phyloP scores from a whole-genome alignment of 2,329 filamentous ascomycete genomes.

The Ophiognomonia clavigignenti-juglandacearum region DNA sequence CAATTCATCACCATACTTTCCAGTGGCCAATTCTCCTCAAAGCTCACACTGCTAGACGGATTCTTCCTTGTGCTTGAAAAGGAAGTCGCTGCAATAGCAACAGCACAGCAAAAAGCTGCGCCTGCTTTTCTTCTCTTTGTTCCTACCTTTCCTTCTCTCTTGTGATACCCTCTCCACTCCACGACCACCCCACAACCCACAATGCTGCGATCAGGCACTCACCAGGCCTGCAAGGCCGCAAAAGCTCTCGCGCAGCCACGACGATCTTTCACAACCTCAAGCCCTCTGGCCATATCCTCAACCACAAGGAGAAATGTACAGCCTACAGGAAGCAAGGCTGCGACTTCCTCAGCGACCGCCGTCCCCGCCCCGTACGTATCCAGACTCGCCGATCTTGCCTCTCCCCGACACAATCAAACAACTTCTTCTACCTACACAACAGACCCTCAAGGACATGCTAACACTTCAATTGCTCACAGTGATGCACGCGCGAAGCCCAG shows the following conservation, averaged over 20 bases:
- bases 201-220: constrained; percentile 43
- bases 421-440: too few species aligned
- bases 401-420: too few species aligned
- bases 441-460: constrained; percentile 17
- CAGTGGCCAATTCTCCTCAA: too few species aligned
- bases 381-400: too few species aligned
- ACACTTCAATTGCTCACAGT: constrained; percentile 29
- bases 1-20: too few species aligned
- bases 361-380: constrained; percentile 17
- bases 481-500: constrained; percentile 56
- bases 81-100: neutral
- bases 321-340: constrained; percentile 40
- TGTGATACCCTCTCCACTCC: constrained; percentile 8
- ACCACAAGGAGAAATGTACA: constrained; percentile 34
- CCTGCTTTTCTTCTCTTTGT: too few species aligned
- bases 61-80: too few species aligned
- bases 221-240: constrained; percentile 42
- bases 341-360: constrained; percentile 44
- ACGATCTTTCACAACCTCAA: constrained; percentile 37
- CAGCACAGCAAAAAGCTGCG: too few species aligned
- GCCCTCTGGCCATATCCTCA: constrained; percentile 30
- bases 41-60: too few species aligned
- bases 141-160: neutral
- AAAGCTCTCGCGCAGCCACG: constrained; percentile 26
- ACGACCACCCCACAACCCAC: constrained; percentile 13